Percentiles rank a stretch among this genome's conserved stretches.
These are phyloP conservation scores for Ustilago curta DNA, from an alignment of 1,284 basidiomycete genomes.

Conservation along the genomic window DNA sequence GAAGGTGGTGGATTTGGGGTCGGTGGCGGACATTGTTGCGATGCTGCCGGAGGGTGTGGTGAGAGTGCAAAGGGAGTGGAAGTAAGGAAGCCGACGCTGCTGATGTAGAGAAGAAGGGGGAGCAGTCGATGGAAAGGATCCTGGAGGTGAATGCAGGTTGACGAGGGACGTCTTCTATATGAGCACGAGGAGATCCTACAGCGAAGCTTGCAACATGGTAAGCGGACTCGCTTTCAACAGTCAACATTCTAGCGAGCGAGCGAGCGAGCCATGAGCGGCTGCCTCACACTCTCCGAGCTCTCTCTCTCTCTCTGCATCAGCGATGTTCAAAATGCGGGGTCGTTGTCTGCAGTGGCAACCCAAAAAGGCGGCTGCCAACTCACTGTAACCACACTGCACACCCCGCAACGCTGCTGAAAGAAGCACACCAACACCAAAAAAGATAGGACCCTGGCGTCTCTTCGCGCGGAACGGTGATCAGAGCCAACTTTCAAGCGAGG, in stretches of 20 bases:
- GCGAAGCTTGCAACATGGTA: not conserved
- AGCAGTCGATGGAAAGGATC: conserved; percentile 3
- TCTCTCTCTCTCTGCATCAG: no score
- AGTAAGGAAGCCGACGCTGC: not conserved
- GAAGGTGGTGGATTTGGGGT: conserved; percentile 47
- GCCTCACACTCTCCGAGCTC: not conserved
- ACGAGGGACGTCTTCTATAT: conserved; percentile 1
- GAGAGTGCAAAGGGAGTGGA: not conserved
- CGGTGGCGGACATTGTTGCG: conserved; percentile 29
- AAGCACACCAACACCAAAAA: not conserved
- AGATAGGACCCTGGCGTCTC: conserved; percentile 9
- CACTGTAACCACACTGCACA: not conserved
- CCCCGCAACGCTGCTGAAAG: conserved; percentile 10
- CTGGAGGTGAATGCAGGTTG: not conserved
- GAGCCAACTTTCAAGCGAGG: conserved; percentile 20
- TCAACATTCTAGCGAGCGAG: conserved; percentile 1
- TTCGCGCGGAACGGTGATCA: not conserved
- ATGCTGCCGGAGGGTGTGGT: not conserved
- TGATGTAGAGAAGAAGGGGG: not conserved
- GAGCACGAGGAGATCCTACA: not conserved
- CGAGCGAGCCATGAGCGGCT: not conserved
- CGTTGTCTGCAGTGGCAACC: not conserved
- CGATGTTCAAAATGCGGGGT: conserved; percentile 10
- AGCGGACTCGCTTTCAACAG: conserved; percentile 9
- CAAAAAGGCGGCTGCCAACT: conserved; percentile 1